Evolutionary conservation across 805 yeast species (phyloP), one percentile per base, ranked within the genome.

Genomic region (Brettanomyces anomalus): DNA sequence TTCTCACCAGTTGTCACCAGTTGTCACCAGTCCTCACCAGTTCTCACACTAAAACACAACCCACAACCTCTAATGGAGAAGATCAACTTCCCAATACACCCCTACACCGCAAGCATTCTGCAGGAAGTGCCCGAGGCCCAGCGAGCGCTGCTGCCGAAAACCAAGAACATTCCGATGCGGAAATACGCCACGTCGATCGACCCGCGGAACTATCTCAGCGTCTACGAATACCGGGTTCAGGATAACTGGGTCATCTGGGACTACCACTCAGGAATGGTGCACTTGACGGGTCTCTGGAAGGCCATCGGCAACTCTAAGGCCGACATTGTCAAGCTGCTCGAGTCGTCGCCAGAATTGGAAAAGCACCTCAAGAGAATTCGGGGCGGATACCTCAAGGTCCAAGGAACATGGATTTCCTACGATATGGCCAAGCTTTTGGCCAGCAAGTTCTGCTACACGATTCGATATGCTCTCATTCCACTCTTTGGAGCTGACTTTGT

Each of bases 341-440:
- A 82, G 54, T 64, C 72, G 4, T 70, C 77, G 3, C 89, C 89
- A 2, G 77, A 77, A 52, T 67, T 79, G 42, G 85, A 76, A 49
- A 74, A 71, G 15, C 72, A 70, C 35, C 71, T 82, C 43, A 77
- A 77, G 52, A 73, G 96, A 40, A 86, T 88, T 14, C 68, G 96
- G 43, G 97, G 97, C 38, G 97, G 96, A 3, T 86, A 78, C 54
- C 71, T 88, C 49, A 87, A 87, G 66, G 86, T 89, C 50, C 97
- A 88, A 64, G 97, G 97, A 4, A 86, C 96, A 7, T 89, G 96
- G 96, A 64, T 87, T 33, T 90, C 95, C 2, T 81, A 64, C 54
- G 74, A 72, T 8, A 67, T 84, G 40, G 87, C 94, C 19, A 71
- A 70, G 46, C 64, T 74, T 28, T 65, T 88, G 42, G 90, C 95